Base-by-base conservation (phyloP, 352 stramenopile genomes). In the Globisporangium barbulae region DNA sequence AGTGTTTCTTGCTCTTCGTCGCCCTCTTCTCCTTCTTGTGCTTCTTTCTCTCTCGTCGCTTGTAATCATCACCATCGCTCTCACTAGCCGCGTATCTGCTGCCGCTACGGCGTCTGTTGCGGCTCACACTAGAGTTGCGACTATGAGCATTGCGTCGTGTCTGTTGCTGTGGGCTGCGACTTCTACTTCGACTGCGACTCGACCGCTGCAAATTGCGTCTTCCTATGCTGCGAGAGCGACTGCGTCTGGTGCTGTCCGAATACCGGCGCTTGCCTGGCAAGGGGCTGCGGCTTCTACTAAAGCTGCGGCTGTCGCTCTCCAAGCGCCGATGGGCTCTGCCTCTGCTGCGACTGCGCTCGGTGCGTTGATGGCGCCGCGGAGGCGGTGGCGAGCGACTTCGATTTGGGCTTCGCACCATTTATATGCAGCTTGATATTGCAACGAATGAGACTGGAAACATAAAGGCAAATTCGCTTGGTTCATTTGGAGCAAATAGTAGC, bases 21-120 rank as follows among this genome's bases (percentile, higher is more conserved):
- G 64, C 41, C 30, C 75, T 76, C 57, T 78, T 74, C 35, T 30
- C 31, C 17, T 59, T 45, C 45, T 63, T 65, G 35, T 73, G 74
- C 42, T 65, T 61, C 30, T 78, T 56, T 4, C 21, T 35, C 53
- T 63, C 42, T 28, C 37, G 59, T n/a, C 13, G 25, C 28, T 35
- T 71, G 21, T 59, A 53, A 44, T 61, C 52, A 3, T 31, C 68
- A 31, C 45, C 61, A 9, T 33, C n/a, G 10, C 61, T 76, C 30
- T 44, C 50, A 21, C 44, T 17, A 21, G 37, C 37, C 17, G 42
- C 37, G 17, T 52, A 57, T 12, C 49, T 53, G 41, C 55, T 57
- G 49, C 55, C 53, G 48, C 45, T 53, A 28, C 48, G 58, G 60
- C 17, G 28, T 13, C 9, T 35, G 3, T 35, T 49, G 21, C 5